Percentiles rank a stretch among this genome's conserved stretches.
These are phyloP conservation scores for Lupinus albus DNA, from an alignment of 306 rosid species.

Conservation along the genomic window DNA sequence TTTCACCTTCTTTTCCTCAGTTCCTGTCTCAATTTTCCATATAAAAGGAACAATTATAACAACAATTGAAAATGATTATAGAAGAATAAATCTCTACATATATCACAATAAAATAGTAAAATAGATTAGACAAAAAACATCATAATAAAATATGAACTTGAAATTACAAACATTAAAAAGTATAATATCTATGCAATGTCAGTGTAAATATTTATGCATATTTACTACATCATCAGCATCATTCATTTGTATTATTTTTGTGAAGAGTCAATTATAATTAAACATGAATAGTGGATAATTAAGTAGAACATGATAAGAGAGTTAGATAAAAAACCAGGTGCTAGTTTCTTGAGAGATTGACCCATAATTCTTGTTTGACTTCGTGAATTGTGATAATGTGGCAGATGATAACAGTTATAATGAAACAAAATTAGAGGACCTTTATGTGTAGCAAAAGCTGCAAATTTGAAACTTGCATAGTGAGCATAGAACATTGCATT, in stretches of 20 bases:
- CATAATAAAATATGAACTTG: background rate
- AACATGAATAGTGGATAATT: no score
- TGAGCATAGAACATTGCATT: conserved; percentile 52
- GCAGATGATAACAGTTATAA: conserved; percentile 3
- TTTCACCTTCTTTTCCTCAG: conserved; percentile 44
- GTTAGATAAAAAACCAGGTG: conserved; percentile 52
- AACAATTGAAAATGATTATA: background rate
- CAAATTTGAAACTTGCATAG: conserved; percentile 46
- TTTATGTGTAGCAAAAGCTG: conserved; percentile 34
- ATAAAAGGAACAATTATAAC: background rate
- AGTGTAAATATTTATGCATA: background rate
- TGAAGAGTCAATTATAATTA: background rate
- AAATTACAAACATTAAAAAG: background rate
- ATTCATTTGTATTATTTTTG: no score
- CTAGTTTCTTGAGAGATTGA: conserved; percentile 44
- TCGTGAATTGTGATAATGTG: conserved; percentile 16
- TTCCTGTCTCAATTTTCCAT: conserved; percentile 44
- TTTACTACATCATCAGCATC: no score
- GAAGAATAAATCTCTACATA: no score
- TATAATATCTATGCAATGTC: no score
- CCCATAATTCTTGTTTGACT: conserved; percentile 51
- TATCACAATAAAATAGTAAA: no score
- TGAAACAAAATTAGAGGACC: conserved; percentile 19
- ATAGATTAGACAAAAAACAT: background rate
- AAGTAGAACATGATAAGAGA: background rate